A percentile compares a stretch with the other conserved stretches of the same genome.
phyloP scores from a whole-genome alignment of 768 basidiomycete genomes.

The Russula abietina region DNA sequence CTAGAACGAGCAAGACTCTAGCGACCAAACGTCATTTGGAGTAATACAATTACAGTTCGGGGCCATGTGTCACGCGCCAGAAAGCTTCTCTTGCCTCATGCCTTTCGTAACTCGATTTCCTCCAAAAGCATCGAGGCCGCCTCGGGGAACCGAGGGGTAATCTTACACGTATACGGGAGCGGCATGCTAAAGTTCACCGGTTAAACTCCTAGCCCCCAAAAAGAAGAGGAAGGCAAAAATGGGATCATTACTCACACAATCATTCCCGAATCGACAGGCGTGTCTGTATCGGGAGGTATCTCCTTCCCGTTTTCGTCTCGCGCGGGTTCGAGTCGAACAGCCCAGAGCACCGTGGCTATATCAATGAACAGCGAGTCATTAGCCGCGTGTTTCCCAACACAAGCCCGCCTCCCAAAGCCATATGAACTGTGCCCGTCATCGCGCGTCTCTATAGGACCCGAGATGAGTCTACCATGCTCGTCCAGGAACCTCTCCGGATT shows the following conservation, averaged over 20 bases:
- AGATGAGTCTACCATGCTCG: background rate
- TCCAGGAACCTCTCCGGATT: conserved; percentile 24
- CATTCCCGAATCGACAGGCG: conserved; percentile 8
- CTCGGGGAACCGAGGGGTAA: background rate
- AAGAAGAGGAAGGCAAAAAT: background rate
- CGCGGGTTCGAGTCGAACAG: conserved; percentile 18
- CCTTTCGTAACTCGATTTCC: background rate
- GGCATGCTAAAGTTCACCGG: background rate
- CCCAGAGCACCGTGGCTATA: conserved; percentile 25
- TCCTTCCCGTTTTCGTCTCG: conserved; percentile 15
- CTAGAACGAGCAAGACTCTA: no score
- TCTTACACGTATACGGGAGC: background rate
- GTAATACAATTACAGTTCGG: no score
- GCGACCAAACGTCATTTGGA: no score
- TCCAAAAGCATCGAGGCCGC: background rate
- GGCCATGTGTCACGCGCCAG: no score
- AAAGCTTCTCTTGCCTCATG: background rate
- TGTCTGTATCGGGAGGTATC: conserved; percentile 1
- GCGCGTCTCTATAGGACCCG: conserved; percentile 11
- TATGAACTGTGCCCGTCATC: conserved; percentile 20
- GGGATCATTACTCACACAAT: conserved; percentile 4
- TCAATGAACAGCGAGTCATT: conserved; percentile 23
- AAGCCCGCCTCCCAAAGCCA: conserved; percentile 23
- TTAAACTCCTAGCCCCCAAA: background rate
- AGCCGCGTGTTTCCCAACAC: conserved; percentile 23